Evolutionary conservation across 108 stramenopile genomes (phyloP), one percentile per base, ranked within the genome.

Genomic region (Cyclotella baltica): DNA sequence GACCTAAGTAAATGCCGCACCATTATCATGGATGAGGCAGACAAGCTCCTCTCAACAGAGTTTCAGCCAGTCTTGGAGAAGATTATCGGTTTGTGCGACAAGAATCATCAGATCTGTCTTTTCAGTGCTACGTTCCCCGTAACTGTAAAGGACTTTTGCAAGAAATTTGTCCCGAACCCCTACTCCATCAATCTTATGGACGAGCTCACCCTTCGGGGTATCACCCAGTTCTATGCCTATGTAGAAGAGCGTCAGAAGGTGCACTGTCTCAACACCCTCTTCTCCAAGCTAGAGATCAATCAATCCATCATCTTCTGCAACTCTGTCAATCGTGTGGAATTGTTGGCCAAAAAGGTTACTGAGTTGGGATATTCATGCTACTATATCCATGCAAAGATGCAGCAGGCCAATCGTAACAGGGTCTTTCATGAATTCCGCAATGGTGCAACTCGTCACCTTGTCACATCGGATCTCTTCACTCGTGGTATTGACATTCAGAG

Each of bases 311-410:
- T 99, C 76, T 99, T 99, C 81, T 98, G 98, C 89, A 98, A 98
- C 87, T 97, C 97, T 11, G 98, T 98, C 57, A 98, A 98, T 79
- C 96, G 98, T 40, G 99, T 99, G 16, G 98, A 99, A 83, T 86
- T 99, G 31, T 87, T 99, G 18, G 98, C 98, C 46, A 98, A 98
- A 80, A 98, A 98, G 69, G 98, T 99, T 67, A 99, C 98, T 36
- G 97, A 99, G 86, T 88, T 98, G n/a, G 98, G 98, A 6, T 99
- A 97, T 77, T 97, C 97, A 11, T 99, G 98, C 89, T 98, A 97
- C 87, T 99, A 99, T 83, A 99, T 99, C 78, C 99, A 99, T 78
- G 97, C 99, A 55, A 97, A 98, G 76, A 99, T 99, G 98, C 96
- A 98, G 73, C 99, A 99, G 78, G 87, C 95, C 3, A 96, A 98